Evolutionary conservation across 257 asterid species (phyloP).

Genomic region (Dorcoceras hygrometricum): DNA sequence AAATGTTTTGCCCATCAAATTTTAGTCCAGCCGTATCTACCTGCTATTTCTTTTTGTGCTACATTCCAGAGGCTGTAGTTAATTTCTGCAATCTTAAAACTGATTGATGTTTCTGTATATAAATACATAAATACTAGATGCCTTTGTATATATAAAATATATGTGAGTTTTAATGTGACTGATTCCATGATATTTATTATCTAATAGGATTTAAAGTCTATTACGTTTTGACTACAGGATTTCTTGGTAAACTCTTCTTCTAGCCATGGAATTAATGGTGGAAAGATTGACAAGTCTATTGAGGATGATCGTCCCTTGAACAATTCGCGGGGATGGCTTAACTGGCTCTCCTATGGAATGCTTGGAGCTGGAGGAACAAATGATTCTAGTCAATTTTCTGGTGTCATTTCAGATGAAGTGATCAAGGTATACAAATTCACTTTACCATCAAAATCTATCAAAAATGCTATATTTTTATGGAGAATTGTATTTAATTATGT

Average conservation of each 20-base stretch:
- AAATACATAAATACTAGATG: too few species aligned
- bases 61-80: background rate
- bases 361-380: slow-evolving; percentile 98
- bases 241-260: slow-evolving; percentile 50
- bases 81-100: slow-evolving; percentile 19
- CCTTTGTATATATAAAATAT: too few species aligned
- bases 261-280: slow-evolving; percentile 43
- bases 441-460: slow-evolving; percentile 18
- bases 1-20: slow-evolving; percentile 8
- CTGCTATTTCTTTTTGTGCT: background rate
- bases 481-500: slow-evolving; percentile 13
- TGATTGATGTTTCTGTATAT: too few species aligned
- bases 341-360: slow-evolving; percentile 97
- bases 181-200: too few species aligned
- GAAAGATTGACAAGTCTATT: slow-evolving; percentile 42
- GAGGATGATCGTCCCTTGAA: slow-evolving; percentile 63
- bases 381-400: slow-evolving; percentile 86
- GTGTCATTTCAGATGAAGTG: slow-evolving; percentile 90
- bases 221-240: slow-evolving; percentile 20
- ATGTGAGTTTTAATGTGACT: too few species aligned
- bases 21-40: background rate
- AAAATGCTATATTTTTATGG: slow-evolving; percentile 9
- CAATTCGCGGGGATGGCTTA: slow-evolving; percentile 96
- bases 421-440: slow-evolving; percentile 52
- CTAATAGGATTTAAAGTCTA: background rate